Percentiles rank a stretch among this genome's conserved stretches.
phyloP scores from a whole-genome alignment of 345 rosid species.

The Rhodomyrtus tomentosa region DNA sequence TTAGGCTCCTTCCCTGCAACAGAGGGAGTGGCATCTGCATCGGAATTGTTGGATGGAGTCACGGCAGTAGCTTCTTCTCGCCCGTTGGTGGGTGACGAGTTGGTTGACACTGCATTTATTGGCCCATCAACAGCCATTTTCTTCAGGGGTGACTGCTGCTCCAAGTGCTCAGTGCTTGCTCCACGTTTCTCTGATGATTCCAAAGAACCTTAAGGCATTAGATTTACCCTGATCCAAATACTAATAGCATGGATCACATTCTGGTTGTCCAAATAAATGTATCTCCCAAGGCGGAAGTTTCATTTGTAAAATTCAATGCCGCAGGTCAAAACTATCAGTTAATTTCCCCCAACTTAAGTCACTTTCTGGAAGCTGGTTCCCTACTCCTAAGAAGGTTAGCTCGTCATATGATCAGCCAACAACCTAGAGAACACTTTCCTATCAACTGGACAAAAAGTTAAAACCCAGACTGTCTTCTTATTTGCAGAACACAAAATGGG shows the following conservation, averaged over 20 bases:
- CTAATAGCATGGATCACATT: not conserved
- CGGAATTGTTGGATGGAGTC: slow-evolving; percentile 22
- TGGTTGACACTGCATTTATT: slow-evolving; percentile 7
- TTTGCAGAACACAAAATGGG: not conserved
- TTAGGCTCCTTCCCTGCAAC: slow-evolving; percentile 16
- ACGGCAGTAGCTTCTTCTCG: slow-evolving; percentile 21
- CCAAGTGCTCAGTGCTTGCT: slow-evolving; percentile 27
- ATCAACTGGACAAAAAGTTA: not conserved
- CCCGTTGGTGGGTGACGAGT: slow-evolving; percentile 21
- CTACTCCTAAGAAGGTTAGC: not conserved
- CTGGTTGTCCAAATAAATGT: not conserved
- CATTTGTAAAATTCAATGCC: not conserved
- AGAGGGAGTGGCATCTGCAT: slow-evolving; percentile 21
- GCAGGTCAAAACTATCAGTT: not conserved
- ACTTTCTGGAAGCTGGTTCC: not conserved
- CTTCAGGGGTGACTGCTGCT: slow-evolving; percentile 35
- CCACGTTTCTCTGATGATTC: slow-evolving; percentile 42
- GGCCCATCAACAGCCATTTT: slow-evolving; percentile 47
- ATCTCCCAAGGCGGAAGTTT: not conserved
- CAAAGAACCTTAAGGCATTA: not conserved
- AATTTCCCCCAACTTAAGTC: not conserved
- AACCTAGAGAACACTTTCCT: not conserved
- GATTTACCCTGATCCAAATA: not conserved
- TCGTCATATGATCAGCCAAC: not conserved
- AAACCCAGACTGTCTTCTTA: not conserved